A percentile compares a stretch with the other conserved stretches of the same genome.
phyloP scores from a whole-genome alignment of 2,329 filamentous ascomycete genomes.

The Aspergillus sp. region DNA sequence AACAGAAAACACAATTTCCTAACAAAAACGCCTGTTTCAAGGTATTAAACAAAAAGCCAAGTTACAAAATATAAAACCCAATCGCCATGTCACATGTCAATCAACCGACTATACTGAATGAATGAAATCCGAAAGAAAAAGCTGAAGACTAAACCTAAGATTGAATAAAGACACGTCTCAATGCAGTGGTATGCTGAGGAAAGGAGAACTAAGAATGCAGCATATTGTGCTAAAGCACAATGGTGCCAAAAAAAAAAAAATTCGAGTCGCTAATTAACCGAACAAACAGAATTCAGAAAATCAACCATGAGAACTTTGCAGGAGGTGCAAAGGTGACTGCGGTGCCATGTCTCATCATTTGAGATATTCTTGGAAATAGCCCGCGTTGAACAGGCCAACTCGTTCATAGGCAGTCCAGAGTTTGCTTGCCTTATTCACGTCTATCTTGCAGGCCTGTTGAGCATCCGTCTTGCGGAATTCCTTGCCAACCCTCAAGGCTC shows the following conservation, averaged over 20 bases:
- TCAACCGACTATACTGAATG: neutral
- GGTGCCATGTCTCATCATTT: constrained; percentile 20
- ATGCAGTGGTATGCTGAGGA: neutral
- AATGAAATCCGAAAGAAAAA: neutral
- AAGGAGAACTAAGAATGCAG: neutral
- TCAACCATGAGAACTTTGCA: neutral
- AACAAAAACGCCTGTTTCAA: constrained; percentile 2
- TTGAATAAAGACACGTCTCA: neutral
- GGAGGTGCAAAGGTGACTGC: neutral
- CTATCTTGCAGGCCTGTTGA: constrained; percentile 95
- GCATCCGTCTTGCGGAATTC: constrained; percentile 94
- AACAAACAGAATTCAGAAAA: neutral
- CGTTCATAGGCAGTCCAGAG: constrained; percentile 87
- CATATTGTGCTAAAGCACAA: neutral
- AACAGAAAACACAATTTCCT: neutral
- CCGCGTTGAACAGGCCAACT: constrained; percentile 74
- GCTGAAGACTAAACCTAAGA: too few relatives aligned
- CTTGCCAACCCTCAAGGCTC: constrained; percentile 66
- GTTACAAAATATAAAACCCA: neutral
- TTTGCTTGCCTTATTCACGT: constrained; percentile 95
- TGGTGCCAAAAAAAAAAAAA: neutral
- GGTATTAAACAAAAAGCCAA: neutral
- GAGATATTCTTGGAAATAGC: constrained; percentile 49
- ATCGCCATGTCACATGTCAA: neutral
- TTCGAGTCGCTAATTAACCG: constrained; percentile 14